Evolutionary conservation across 805 yeast species (phyloP), one percentile per base, ranked within the genome.

Genomic region (Metschnikowia chrysomelidarum): DNA sequence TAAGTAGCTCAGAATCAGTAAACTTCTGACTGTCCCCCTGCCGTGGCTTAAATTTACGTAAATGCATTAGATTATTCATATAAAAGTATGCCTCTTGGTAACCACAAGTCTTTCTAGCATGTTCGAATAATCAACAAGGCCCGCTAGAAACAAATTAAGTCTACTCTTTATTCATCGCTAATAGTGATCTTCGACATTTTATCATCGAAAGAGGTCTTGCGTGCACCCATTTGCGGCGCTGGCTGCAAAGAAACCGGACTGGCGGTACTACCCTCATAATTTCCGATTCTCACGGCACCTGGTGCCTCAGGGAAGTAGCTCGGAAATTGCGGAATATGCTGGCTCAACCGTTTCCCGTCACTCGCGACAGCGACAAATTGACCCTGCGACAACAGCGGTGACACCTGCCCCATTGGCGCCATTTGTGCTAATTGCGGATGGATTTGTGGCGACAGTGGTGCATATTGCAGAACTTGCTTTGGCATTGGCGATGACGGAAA

Each of bases 401-500:
- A 38, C 3, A 34, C 10, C n/a, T 27, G 32, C 7, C 19, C 27
- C 10, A 24, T 23, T 7, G 27, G 28, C 10, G 20, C 12, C 19
- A 34, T 27, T n/a, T n/a, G n/a, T n/a, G n/a, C n/a, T n/a, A n/a
- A n/a, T 15, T 22, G 36, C n/a, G 37, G 36, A 13, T 18, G 23
- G 21, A 38, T 18, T n/a, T 22, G 34, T 12, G 47, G 43, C n/a
- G 46, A 38, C 12, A 41, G 41, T 3, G 41, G 45, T 16, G 26
- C 32, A 19, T 27, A 17, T 19, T 24, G 26, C 25, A 22, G 40
- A 11, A 27, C 47, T 48, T 5, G 43, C 19, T 30, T 43, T 14
- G 57, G 57, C 31, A 52, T 62, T 11, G 67, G 67, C n/a, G 64
- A 50, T 2, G 60, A 46, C 2, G 68, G 67, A 44, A 64, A 64